Conservation (phyloP, 192 early-diverging fungal species). For the Coemansia sp. region DNA sequence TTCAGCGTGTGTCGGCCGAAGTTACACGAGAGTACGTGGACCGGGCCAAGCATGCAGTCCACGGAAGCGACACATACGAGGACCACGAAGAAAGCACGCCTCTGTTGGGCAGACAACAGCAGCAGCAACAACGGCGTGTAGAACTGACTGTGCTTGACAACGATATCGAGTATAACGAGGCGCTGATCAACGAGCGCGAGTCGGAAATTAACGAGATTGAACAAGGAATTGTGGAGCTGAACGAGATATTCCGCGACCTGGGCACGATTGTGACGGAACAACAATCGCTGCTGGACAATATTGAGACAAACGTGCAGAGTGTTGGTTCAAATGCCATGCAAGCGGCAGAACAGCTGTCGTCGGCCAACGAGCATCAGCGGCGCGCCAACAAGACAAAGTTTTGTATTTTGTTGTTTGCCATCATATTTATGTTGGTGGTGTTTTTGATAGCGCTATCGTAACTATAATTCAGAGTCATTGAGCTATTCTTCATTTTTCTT, state of each 20-base stretch:
- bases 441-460: slow-evolving; percentile 59
- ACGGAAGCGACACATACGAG: not conserved
- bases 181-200: slow-evolving; percentile 90
- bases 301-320: slow-evolving; percentile 89
- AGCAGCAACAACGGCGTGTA: slow-evolving; percentile 38
- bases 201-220: slow-evolving; percentile 91
- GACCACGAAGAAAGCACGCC: slow-evolving; percentile 33
- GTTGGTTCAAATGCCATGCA: slow-evolving; percentile 74
- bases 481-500: too few species aligned
- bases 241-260: slow-evolving; percentile 96
- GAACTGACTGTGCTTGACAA: slow-evolving; percentile 80
- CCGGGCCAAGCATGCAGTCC: slow-evolving; percentile 58
- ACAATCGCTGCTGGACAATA: slow-evolving; percentile 90
- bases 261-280: slow-evolving; percentile 98
- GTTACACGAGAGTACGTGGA: slow-evolving; percentile 84
- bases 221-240: slow-evolving; percentile 88
- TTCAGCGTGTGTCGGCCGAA: slow-evolving; percentile 78
- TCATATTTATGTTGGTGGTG: slow-evolving; percentile 64
- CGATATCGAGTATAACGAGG: slow-evolving; percentile 93
- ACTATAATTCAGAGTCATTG: not conserved
- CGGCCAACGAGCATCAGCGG: slow-evolving; percentile 78
- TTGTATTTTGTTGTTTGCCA: slow-evolving; percentile 76
- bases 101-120: slow-evolving; percentile 13
- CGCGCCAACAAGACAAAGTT: slow-evolving; percentile 78
- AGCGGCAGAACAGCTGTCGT: slow-evolving; percentile 78